Evolutionary conservation across 768 basidiomycete species (phyloP).

Genomic region (Kwoniella heveanensis): DNA sequence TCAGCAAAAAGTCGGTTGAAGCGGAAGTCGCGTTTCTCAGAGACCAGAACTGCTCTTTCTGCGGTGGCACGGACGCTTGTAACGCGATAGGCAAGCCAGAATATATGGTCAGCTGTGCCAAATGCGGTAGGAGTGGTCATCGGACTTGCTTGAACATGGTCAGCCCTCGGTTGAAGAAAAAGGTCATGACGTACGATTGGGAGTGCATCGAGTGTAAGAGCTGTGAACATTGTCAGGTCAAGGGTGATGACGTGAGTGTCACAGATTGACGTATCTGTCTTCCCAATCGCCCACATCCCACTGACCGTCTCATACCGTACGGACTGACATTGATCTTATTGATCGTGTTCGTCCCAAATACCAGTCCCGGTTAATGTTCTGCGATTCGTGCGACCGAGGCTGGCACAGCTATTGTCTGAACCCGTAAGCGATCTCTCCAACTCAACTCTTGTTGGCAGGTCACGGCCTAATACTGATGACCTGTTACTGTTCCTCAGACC

Average conservation of each 20-base stretch:
- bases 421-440: slow-evolving; percentile 36
- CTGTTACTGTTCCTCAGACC: slow-evolving; percentile 68
- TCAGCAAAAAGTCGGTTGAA: not conserved
- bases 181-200: slow-evolving; percentile 77
- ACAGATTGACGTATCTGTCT: too few relatives aligned
- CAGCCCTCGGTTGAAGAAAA: slow-evolving; percentile 60
- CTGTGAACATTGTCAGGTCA: slow-evolving; percentile 81
- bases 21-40: not conserved
- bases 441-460: not conserved
- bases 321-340: not conserved
- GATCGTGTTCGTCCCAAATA: slow-evolving; percentile 5
- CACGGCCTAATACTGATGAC: not conserved
- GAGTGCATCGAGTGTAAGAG: slow-evolving; percentile 87
- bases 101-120: slow-evolving; percentile 72
- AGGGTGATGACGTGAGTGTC: slow-evolving; percentile 85
- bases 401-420: slow-evolving; percentile 52
- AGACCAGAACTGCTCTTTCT: slow-evolving; percentile 67
- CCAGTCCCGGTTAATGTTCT: slow-evolving; percentile 73
- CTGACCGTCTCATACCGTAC: too few relatives aligned
- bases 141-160: slow-evolving; percentile 76
- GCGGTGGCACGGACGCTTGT: slow-evolving; percentile 66
- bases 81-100: slow-evolving; percentile 68
- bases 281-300: too few relatives aligned
- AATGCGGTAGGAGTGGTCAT: slow-evolving; percentile 89
- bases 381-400: slow-evolving; percentile 84